A percentile compares a stretch with the other conserved stretches of the same genome.
These are phyloP conservation scores for Pseudocohnilembus persalinus DNA, from an alignment of 169 alveolate species.

Conservation along the genomic window DNA sequence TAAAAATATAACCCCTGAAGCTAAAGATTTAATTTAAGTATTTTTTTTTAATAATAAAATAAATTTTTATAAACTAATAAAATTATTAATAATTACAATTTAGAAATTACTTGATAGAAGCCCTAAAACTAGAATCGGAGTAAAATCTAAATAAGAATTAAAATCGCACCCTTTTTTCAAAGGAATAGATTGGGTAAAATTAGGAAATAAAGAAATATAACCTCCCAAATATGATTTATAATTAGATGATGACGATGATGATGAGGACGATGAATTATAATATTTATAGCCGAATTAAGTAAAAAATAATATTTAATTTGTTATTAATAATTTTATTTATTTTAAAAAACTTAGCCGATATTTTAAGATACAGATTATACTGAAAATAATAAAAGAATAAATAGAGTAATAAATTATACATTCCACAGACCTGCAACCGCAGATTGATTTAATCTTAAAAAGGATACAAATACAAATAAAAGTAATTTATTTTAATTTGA, in stretches of 20 bases:
- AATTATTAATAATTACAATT: no score
- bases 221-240: constrained; percentile 60
- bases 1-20: constrained; percentile 63
- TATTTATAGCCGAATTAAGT: not conserved
- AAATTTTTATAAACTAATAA: not conserved
- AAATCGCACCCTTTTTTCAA: constrained; percentile 77
- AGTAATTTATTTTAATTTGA: no score
- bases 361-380: constrained; percentile 56
- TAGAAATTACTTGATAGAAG: constrained; percentile 55
- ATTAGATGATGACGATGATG: constrained; percentile 41
- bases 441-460: not conserved
- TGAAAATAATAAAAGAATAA: constrained; percentile 46
- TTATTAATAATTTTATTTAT: not conserved
- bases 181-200: constrained; percentile 76
- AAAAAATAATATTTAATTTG: constrained; percentile 5
- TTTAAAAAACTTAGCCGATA: constrained; percentile 13
- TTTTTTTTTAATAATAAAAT: not conserved
- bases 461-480: no score
- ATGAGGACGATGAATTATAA: constrained; percentile 39
- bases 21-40: constrained; percentile 53
- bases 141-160: constrained; percentile 60
- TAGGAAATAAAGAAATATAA: constrained; percentile 40
- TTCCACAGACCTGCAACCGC: not conserved
- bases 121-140: constrained; percentile 72
- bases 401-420: constrained; percentile 59